Percentiles rank a stretch among this genome's conserved stretches.
These are phyloP conservation scores for Phialemonium atrogriseum DNA, from an alignment of 2,329 filamentous ascomycete species.

Conservation along the genomic window DNA sequence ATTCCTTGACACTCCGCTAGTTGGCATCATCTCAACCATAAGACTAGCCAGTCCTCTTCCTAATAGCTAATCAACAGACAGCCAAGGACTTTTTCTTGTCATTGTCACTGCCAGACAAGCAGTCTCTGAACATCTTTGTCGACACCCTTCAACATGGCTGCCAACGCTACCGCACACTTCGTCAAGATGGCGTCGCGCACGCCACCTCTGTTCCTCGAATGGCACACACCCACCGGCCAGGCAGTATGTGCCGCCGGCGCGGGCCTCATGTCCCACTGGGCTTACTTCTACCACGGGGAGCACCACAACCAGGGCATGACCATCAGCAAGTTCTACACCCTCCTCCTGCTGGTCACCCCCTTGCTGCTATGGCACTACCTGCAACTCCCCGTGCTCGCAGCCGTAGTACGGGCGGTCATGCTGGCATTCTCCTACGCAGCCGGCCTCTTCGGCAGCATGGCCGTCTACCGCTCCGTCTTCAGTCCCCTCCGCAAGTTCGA, in stretches of 20 bases:
- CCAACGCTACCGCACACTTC: not conserved
- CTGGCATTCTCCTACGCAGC: conserved; percentile 3
- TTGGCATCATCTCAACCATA: not conserved
- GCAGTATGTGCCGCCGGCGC: conserved; percentile 3
- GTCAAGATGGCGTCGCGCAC: not conserved
- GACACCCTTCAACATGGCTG: not conserved
- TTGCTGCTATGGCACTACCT: conserved; percentile 3
- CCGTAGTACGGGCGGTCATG: not conserved
- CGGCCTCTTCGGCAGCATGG: conserved; percentile 6
- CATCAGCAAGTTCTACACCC: conserved; percentile 3
- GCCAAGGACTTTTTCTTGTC: not conserved
- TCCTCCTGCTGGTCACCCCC: not conserved
- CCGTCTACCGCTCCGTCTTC: conserved; percentile 5
- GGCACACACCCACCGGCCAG: conserved; percentile 1
- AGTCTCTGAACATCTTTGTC: not conserved
- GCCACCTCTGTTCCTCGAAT: not conserved
- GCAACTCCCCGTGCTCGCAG: conserved; percentile 1
- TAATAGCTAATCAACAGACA: conserved; percentile 1
- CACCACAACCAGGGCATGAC: conserved; percentile 4
- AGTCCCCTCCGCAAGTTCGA: conserved; percentile 6
- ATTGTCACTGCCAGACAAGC: not conserved
- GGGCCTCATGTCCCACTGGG: conserved; percentile 4
- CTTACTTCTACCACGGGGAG: conserved; percentile 7
- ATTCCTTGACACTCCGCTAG: too few relatives aligned
- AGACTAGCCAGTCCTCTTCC: not conserved